phyloP scores from a whole-genome alignment of 805 yeast species.

The Pichia ethanolica region DNA sequence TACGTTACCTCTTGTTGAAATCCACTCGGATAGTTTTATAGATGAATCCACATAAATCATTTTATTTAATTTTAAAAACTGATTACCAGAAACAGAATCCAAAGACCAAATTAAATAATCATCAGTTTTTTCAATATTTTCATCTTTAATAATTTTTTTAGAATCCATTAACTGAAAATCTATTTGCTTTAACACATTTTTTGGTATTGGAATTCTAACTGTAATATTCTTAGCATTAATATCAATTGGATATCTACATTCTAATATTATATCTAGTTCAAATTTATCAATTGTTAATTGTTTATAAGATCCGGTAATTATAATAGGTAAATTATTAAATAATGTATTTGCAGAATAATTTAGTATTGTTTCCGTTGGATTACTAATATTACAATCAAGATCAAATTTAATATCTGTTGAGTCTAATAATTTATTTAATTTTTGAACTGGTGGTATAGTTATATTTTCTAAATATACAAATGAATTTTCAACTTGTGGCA shows the following conservation, averaged over 20 bases:
- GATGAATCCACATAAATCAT: background rate
- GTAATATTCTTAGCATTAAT: background rate
- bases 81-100: background rate
- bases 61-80: background rate
- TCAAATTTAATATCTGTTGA: background rate
- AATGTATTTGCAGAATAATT: background rate
- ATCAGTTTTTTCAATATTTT: background rate
- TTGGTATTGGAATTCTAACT: background rate
- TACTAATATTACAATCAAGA: background rate
- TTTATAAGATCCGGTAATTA: background rate
- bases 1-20: background rate
- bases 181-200: background rate
- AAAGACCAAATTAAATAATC: background rate
- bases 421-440: background rate
- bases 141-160: background rate
- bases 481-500: background rate
- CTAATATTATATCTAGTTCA: background rate
- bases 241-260: background rate
- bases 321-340: background rate
- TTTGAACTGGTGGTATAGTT: background rate
- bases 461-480: background rate
- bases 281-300: conserved; percentile 1
- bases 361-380: background rate
- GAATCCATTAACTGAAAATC: background rate
- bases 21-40: background rate